A percentile compares a stretch with the other conserved stretches of the same genome.
These are phyloP conservation scores for Wickerhamiella occidentalis DNA, from an alignment of 805 yeast species.

Conservation along the genomic window DNA sequence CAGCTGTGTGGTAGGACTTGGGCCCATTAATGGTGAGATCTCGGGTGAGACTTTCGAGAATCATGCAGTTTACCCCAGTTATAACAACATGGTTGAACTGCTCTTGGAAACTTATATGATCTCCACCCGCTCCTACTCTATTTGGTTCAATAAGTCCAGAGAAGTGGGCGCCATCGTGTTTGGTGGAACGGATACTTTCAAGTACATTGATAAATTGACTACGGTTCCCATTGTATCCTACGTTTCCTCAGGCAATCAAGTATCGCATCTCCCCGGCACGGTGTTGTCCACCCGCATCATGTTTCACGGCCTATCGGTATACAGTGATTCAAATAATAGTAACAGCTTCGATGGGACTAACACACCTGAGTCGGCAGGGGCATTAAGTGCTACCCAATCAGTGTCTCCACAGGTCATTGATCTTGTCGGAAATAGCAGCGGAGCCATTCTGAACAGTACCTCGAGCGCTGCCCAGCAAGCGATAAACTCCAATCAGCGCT, in stretches of 20 bases:
- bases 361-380: background rate
- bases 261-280: constrained; percentile 9
- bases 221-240: constrained; percentile 20
- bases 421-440: background rate
- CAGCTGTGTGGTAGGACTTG: constrained; percentile 13
- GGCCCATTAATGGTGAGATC: constrained; percentile 14
- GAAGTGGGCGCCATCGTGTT: constrained; percentile 22
- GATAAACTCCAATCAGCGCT: background rate
- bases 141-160: constrained; percentile 3
- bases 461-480: background rate
- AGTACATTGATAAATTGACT: constrained; percentile 32
- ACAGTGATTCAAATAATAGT: background rate
- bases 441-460: background rate
- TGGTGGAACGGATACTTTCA: constrained; percentile 42
- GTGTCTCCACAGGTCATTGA: background rate
- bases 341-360: background rate
- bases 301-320: constrained; percentile 9
- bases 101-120: background rate
- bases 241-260: constrained; percentile 6
- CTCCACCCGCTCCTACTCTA: constrained; percentile 1
- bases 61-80: constrained; percentile 11
- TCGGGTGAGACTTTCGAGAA: constrained; percentile 12
- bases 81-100: constrained; percentile 1
- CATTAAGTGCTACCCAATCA: background rate
- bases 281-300: constrained; percentile 8